These are phyloP conservation scores for Botryotinia globosa DNA, from an alignment of 2,329 filamentous ascomycete genomes.

Conservation along the genomic window DNA sequence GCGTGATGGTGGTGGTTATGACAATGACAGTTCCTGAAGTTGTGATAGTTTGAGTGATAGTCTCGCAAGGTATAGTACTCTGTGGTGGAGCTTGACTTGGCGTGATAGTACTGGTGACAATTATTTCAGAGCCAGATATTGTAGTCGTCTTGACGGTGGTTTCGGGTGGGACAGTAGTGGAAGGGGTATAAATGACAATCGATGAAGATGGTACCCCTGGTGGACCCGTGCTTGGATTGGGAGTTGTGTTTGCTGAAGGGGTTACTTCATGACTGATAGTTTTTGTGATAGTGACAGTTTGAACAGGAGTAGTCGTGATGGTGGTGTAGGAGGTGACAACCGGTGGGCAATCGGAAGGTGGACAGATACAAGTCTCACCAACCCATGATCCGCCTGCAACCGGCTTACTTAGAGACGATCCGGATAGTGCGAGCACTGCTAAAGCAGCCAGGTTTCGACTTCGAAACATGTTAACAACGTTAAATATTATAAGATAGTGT, in stretches of 20 bases:
- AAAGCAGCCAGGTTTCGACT: conserved; percentile 6
- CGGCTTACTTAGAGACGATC: conserved; percentile 19
- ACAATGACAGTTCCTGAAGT: conserved; percentile 3
- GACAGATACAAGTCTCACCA: conserved; percentile 13
- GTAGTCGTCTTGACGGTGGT: neutral
- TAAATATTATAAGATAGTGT: neutral
- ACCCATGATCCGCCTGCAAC: conserved; percentile 13
- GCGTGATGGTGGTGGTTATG: neutral
- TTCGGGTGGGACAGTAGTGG: neutral
- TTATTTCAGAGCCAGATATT: conserved; percentile 1
- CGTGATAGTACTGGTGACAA: conserved; percentile 1
- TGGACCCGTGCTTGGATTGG: neutral
- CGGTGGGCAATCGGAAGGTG: neutral
- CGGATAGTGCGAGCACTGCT: conserved; percentile 17
- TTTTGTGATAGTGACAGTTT: conserved; percentile 12
- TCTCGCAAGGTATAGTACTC: conserved; percentile 1
- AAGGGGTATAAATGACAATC: neutral
- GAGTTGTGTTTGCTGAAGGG: neutral
- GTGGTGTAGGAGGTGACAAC: conserved; percentile 18
- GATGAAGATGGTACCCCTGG: neutral
- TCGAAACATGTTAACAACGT: conserved; percentile 17
- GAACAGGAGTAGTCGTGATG: conserved; percentile 3
- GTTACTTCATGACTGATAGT: neutral
- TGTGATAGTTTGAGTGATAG: neutral
- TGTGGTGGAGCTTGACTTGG: neutral